Evolutionary conservation across 441 rosid species (phyloP).

Genomic region (Erodium trifolium): DNA sequence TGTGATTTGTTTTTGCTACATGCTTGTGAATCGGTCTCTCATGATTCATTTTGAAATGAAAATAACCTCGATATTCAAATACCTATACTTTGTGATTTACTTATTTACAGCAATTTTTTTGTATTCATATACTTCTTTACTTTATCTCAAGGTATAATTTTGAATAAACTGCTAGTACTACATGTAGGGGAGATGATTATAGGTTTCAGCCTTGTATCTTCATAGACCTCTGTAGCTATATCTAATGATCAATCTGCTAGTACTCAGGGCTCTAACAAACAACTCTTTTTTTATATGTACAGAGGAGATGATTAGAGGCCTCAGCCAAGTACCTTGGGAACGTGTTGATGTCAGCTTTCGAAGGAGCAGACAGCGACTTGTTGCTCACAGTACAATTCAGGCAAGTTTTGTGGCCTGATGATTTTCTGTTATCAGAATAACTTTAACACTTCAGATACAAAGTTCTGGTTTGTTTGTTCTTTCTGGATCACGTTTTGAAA

Average conservation of each 20-base stretch:
- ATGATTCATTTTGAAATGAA: slow-evolving; percentile 5
- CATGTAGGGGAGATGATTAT: too few species aligned
- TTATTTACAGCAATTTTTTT: background rate
- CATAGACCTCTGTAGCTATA: too few species aligned
- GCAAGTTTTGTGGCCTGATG: slow-evolving; percentile 34
- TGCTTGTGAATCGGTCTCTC: background rate
- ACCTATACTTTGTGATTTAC: background rate
- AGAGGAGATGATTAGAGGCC: slow-evolving; percentile 86
- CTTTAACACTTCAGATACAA: background rate
- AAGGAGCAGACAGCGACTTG: slow-evolving; percentile 62
- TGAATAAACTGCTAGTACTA: too few species aligned
- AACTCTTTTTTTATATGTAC: slow-evolving; percentile 19
- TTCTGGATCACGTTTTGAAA: background rate
- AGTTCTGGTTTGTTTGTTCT: background rate
- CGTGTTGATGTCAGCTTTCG: slow-evolving; percentile 87
- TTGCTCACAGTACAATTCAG: slow-evolving; percentile 86
- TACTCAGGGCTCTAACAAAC: slow-evolving; percentile 1
- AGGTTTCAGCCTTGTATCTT: too few species aligned
- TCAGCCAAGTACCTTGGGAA: slow-evolving; percentile 77
- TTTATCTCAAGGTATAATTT: too few species aligned
- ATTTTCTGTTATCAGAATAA: background rate
- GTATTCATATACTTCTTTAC: background rate
- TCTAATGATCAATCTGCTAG: background rate
- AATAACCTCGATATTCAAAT: background rate
- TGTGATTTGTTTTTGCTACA: background rate